Conservation (phyloP, 768 basidiomycete genomes). For the Lentinula aciculospora region DNA sequence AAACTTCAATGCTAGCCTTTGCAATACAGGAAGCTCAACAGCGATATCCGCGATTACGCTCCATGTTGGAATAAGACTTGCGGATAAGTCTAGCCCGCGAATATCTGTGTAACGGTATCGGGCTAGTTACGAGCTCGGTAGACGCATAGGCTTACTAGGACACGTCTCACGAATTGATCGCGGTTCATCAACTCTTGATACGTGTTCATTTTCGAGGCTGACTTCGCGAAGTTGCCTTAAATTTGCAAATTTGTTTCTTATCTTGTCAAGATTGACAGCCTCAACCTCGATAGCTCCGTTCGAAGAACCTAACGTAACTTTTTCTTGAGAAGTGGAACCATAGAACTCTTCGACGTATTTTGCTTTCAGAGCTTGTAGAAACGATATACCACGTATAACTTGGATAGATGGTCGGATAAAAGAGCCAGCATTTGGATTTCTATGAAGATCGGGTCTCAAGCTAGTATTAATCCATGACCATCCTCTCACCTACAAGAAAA, state of each 20-base stretch:
- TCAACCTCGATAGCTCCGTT: slow-evolving; percentile 80
- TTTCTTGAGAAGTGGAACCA: slow-evolving; percentile 50
- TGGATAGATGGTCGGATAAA: slow-evolving; percentile 70
- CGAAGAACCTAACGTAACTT: slow-evolving; percentile 74
- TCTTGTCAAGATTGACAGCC: slow-evolving; percentile 76
- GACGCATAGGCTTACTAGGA: slow-evolving; percentile 51
- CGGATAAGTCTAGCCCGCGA: slow-evolving; percentile 76
- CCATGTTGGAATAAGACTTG: slow-evolving; percentile 72
- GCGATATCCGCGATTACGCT: slow-evolving; percentile 58
- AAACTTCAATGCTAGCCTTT: slow-evolving; percentile 75
- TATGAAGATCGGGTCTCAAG: slow-evolving; percentile 21
- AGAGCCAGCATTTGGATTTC: slow-evolving; percentile 61
- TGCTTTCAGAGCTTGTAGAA: slow-evolving; percentile 64
- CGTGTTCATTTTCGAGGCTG: slow-evolving; percentile 68
- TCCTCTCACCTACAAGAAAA: slow-evolving; percentile 71
- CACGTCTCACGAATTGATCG: slow-evolving; percentile 54
- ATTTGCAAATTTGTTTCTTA: slow-evolving; percentile 63
- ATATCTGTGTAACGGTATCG: slow-evolving; percentile 44
- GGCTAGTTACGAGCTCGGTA: background rate
- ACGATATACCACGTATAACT: slow-evolving; percentile 59
- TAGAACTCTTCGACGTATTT: slow-evolving; percentile 74
- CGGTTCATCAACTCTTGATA: slow-evolving; percentile 44
- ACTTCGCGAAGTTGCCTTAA: slow-evolving; percentile 68
- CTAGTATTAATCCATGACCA: background rate
- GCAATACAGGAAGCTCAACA: slow-evolving; percentile 53